Conservation (phyloP, 1,139 yeast species). For the Nakaseomyces delphensis region DNA sequence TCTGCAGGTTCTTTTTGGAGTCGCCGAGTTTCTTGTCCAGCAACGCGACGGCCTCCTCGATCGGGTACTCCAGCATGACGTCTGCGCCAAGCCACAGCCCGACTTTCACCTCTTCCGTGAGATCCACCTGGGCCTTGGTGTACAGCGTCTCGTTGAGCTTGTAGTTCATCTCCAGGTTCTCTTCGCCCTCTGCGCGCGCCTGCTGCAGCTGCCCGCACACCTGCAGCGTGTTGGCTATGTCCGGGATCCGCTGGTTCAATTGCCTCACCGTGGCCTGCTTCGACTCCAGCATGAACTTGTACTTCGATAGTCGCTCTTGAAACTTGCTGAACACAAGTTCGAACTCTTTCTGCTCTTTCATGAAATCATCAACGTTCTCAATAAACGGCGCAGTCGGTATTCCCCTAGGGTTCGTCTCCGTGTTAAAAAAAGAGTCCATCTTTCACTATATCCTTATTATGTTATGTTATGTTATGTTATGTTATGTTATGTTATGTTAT, state of each 20-base stretch:
- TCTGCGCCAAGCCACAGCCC: slow-evolving; percentile 95
- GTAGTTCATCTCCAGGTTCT: slow-evolving; percentile 57
- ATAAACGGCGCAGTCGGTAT: slow-evolving; percentile 96
- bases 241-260: slow-evolving; percentile 73
- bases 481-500: not conserved
- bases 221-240: slow-evolving; percentile 72
- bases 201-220: slow-evolving; percentile 54
- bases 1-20: slow-evolving; percentile 50
- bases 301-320: slow-evolving; percentile 71
- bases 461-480: not conserved
- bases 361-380: slow-evolving; percentile 68
- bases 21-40: slow-evolving; percentile 53
- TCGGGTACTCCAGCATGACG: slow-evolving; percentile 91
- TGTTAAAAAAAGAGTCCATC: slow-evolving; percentile 29
- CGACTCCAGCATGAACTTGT: slow-evolving; percentile 80
- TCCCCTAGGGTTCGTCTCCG: slow-evolving; percentile 70
- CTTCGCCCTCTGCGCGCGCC: slow-evolving; percentile 35
- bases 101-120: slow-evolving; percentile 43
- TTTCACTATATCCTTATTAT: not conserved
- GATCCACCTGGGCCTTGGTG: slow-evolving; percentile 60
- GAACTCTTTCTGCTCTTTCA: slow-evolving; percentile 63
- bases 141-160: slow-evolving; percentile 89
- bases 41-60: slow-evolving; percentile 74
- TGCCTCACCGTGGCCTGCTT: slow-evolving; percentile 62
- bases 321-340: slow-evolving; percentile 59